Evolutionary conservation across 1,284 basidiomycete genomes (phyloP).

Genomic region (Cryptococcus sp.): DNA sequence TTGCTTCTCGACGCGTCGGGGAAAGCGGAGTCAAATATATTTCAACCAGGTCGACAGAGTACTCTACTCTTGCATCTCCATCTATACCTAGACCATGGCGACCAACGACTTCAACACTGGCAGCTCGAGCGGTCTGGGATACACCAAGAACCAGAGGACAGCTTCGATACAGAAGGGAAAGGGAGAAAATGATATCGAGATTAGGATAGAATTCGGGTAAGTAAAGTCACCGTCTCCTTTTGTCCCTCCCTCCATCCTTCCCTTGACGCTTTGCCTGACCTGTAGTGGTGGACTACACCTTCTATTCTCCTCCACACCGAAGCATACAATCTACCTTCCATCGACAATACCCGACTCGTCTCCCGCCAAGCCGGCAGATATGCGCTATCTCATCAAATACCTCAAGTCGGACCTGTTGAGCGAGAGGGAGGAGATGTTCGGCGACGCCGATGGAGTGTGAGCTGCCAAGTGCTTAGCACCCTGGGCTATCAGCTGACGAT

Average conservation of each 20-base stretch:
- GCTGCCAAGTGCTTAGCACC: too few species aligned
- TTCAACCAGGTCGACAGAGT: too few species aligned
- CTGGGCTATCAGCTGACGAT: not conserved
- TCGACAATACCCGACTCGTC: slow-evolving; percentile 40
- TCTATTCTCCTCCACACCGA: slow-evolving; percentile 63
- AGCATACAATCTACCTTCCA: slow-evolving; percentile 61
- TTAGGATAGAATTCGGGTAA: slow-evolving; percentile 46
- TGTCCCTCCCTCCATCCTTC: not conserved
- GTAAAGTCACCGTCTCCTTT: slow-evolving; percentile 9
- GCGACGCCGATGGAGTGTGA: slow-evolving; percentile 82
- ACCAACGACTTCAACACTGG: not conserved
- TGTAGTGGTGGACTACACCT: slow-evolving; percentile 76
- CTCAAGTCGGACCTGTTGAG: slow-evolving; percentile 72
- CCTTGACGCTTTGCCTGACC: too few species aligned
- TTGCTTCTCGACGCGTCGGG: not conserved
- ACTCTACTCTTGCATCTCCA: too few species aligned
- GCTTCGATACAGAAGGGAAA: not conserved
- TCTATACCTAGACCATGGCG: too few species aligned
- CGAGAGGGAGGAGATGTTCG: slow-evolving; percentile 83
- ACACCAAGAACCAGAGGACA: slow-evolving; percentile 4
- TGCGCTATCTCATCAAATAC: slow-evolving; percentile 72
- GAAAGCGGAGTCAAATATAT: too few species aligned
- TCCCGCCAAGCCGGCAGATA: slow-evolving; percentile 53
- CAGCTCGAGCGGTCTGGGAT: slow-evolving; percentile 23
- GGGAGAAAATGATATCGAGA: slow-evolving; percentile 24